A percentile compares a stretch with the other conserved stretches of the same genome.
Evolutionary conservation across 306 rosid genomes (phyloP).

Genomic region (Cicer pinnatifidum): DNA sequence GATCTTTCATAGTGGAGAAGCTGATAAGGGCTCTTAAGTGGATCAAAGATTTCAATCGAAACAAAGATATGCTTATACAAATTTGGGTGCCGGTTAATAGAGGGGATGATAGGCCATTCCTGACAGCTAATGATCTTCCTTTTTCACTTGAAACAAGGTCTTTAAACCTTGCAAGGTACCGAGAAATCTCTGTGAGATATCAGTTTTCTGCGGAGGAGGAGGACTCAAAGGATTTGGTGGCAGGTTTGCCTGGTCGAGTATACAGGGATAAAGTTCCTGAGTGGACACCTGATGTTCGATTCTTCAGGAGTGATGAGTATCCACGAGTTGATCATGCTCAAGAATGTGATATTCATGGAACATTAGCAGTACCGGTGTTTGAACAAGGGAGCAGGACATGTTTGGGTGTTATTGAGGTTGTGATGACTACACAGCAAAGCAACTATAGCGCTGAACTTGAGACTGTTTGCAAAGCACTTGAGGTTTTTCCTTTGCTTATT

Average conservation of each 20-base stretch:
- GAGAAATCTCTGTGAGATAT: conserved; percentile 64
- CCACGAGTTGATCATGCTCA: conserved; percentile 80
- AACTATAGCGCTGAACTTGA: conserved; percentile 74
- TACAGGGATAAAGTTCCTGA: conserved; percentile 78
- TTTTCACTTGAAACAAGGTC: conserved; percentile 60
- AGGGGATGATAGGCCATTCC: conserved; percentile 70
- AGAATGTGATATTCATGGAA: conserved; percentile 70
- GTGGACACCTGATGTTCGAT: conserved; percentile 96
- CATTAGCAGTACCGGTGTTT: conserved; percentile 86
- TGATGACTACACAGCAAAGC: conserved; percentile 70
- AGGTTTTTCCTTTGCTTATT: conserved; percentile 62
- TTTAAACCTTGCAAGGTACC: conserved; percentile 65
- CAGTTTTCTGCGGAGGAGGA: conserved; percentile 73
- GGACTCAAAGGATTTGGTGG: conserved; percentile 53
- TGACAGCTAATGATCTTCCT: conserved; percentile 65
- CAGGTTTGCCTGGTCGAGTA: conserved; percentile 92
- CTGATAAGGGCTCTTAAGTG: conserved; percentile 62
- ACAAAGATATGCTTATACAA: conserved; percentile 80
- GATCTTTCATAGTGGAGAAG: conserved; percentile 64
- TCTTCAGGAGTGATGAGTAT: conserved; percentile 78
- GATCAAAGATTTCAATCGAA: conserved; percentile 60
- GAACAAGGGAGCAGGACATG: conserved; percentile 76
- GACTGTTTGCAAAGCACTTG: conserved; percentile 85
- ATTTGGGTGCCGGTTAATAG: conserved; percentile 78
- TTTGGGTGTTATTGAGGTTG: conserved; percentile 92